These are phyloP conservation scores for Populus tomentosa DNA, from an alignment of 441 rosid species.

Conservation along the genomic window DNA sequence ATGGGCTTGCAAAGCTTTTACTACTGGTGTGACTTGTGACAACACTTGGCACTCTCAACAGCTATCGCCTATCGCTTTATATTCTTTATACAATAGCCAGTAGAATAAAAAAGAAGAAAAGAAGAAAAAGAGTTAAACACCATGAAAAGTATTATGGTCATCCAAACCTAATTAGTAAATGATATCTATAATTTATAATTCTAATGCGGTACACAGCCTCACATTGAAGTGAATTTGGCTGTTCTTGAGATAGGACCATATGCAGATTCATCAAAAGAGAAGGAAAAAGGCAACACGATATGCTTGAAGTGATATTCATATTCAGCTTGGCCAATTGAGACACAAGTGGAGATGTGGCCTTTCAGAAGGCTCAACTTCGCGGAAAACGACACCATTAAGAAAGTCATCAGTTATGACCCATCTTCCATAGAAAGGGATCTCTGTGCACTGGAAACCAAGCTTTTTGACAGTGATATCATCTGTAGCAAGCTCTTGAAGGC, in stretches of 20 bases:
- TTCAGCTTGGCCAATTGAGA: constrained; percentile 9
- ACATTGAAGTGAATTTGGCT: constrained; percentile 16
- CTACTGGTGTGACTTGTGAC: constrained; percentile 22
- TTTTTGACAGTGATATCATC: too few relatives aligned
- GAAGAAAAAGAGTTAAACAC: not conserved
- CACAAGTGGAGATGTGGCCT: constrained; percentile 7
- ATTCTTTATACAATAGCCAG: not conserved
- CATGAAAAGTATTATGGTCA: not conserved
- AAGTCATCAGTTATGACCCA: not conserved
- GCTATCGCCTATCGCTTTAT: constrained; percentile 18
- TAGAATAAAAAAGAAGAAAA: not conserved
- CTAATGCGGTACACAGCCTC: constrained; percentile 16
- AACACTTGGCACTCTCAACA: constrained; percentile 25
- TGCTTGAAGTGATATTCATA: not conserved
- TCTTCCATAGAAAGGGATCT: not conserved
- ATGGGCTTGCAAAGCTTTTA: constrained; percentile 14
- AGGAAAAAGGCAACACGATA: not conserved
- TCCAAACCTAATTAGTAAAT: constrained; percentile 8
- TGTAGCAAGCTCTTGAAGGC: not conserved
- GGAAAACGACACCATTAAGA: not conserved
- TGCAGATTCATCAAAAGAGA: not conserved
- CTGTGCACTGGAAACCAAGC: not conserved
- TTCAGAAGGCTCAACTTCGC: not conserved
- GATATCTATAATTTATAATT: not conserved
- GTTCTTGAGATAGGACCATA: not conserved